These are phyloP conservation scores for Sambucus nigra DNA, from an alignment of 129 eudicot genomes.

Conservation along the genomic window DNA sequence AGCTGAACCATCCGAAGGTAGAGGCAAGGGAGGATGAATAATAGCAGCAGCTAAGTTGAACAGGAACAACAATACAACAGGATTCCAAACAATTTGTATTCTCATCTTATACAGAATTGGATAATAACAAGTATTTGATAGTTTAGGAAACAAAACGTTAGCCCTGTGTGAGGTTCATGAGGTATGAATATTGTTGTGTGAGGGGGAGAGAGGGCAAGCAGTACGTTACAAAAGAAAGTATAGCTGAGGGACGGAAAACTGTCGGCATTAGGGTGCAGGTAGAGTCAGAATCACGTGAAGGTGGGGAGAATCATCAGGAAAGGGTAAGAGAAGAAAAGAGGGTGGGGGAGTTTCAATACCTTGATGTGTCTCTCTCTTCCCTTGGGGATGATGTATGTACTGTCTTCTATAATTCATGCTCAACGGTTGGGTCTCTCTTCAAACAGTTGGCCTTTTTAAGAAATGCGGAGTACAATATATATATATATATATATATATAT, in stretches of 20 bases:
- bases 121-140: background rate
- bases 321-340: background rate
- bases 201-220: background rate
- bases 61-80: background rate
- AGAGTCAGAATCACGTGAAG: conserved; percentile 35
- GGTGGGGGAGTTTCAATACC: background rate
- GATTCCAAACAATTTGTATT: background rate
- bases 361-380: no score
- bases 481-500: no score
- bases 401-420: no score
- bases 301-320: no score
- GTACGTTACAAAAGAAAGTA: conserved; percentile 14
- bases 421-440: no score
- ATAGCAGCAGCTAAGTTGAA: background rate
- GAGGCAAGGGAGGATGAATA: background rate
- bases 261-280: background rate
- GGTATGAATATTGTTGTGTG: background rate
- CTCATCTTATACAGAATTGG: background rate
- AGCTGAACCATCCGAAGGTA: conserved; percentile 35
- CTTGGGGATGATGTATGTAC: no score
- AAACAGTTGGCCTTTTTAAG: no score
- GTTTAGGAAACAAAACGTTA: no score
- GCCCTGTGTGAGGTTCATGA: background rate
- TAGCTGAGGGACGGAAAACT: background rate
- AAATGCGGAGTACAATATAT: no score